Evolutionary conservation across 2,329 filamentous ascomycete genomes (phyloP).

Genomic region (Colletotrichum navitas): DNA sequence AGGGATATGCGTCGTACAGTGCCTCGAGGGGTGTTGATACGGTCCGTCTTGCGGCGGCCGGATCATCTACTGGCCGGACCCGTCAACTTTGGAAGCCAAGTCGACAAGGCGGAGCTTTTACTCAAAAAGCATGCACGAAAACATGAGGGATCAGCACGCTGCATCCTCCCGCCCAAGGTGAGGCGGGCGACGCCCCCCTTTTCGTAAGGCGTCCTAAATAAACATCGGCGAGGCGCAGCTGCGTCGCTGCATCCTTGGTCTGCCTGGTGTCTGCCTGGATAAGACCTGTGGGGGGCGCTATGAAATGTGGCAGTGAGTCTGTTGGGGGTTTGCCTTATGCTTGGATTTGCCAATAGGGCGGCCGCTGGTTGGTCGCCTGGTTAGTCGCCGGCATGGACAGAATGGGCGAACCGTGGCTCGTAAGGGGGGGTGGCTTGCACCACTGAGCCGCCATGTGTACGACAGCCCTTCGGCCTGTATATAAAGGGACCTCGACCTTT

Average conservation of each 20-base stretch:
- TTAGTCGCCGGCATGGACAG: background rate
- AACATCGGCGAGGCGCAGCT: conserved; percentile 30
- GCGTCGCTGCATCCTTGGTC: background rate
- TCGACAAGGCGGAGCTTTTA: background rate
- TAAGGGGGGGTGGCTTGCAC: background rate
- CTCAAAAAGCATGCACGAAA: background rate
- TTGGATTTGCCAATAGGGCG: background rate
- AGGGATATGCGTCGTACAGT: conserved; percentile 7
- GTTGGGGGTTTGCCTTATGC: background rate
- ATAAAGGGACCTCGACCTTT: background rate
- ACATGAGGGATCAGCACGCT: background rate
- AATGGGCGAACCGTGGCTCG: background rate
- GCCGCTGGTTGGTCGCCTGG: conserved; percentile 4
- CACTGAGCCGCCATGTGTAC: background rate
- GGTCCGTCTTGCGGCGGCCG: background rate
- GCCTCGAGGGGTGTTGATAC: background rate
- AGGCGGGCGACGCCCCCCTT: conserved; percentile 18
- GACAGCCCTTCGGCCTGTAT: background rate
- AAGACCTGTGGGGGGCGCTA: background rate
- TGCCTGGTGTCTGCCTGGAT: background rate
- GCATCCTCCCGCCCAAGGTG: conserved; percentile 31
- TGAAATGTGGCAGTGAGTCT: background rate
- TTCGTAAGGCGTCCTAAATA: conserved; percentile 3
- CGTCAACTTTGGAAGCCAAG: background rate
- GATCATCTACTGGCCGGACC: conserved; percentile 26